phyloP scores from a whole-genome alignment of 2,329 filamentous ascomycete species.

The Trichophyton schoenleinii region DNA sequence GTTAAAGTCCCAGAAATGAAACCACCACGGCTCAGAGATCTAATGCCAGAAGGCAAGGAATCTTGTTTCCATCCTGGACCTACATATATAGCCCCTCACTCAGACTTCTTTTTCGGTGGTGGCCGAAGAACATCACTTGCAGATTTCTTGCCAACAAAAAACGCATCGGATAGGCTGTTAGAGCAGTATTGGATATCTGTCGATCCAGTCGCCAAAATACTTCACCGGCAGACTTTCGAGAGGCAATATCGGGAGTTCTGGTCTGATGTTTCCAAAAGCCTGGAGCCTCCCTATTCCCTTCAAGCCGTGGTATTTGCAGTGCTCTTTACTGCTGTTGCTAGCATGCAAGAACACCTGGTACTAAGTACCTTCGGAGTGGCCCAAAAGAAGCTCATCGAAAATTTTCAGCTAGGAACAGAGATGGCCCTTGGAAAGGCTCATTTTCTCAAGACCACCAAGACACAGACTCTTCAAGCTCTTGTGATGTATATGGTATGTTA shows the following conservation, averaged over 20 bases:
- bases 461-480: constrained; percentile 66
- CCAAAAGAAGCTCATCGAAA: constrained; percentile 47
- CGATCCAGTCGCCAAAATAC: constrained; percentile 53
- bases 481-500: constrained; percentile 57
- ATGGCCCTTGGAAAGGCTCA: constrained; percentile 55
- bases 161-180: constrained; percentile 49
- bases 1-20: neutral
- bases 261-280: constrained; percentile 45
- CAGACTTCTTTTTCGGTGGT: constrained; percentile 54
- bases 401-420: constrained; percentile 55
- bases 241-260: constrained; percentile 53
- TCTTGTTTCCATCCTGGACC: constrained; percentile 51
- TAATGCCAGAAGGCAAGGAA: constrained; percentile 6
- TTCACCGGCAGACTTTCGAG: constrained; percentile 57
- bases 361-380: constrained; percentile 43
- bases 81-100: constrained; percentile 55
- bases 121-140: constrained; percentile 40
- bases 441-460: constrained; percentile 56
- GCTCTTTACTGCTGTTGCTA: constrained; percentile 57
- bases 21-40: neutral
- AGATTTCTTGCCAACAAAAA: constrained; percentile 48
- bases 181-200: constrained; percentile 56
- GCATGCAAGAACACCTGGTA: constrained; percentile 46
- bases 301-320: constrained; percentile 59
- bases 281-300: constrained; percentile 51